Percentiles rank a stretch among this genome's conserved stretches.
These are phyloP conservation scores for Dothideomycetes sp. DNA, from an alignment of 2,329 filamentous ascomycete genomes.

Conservation along the genomic window DNA sequence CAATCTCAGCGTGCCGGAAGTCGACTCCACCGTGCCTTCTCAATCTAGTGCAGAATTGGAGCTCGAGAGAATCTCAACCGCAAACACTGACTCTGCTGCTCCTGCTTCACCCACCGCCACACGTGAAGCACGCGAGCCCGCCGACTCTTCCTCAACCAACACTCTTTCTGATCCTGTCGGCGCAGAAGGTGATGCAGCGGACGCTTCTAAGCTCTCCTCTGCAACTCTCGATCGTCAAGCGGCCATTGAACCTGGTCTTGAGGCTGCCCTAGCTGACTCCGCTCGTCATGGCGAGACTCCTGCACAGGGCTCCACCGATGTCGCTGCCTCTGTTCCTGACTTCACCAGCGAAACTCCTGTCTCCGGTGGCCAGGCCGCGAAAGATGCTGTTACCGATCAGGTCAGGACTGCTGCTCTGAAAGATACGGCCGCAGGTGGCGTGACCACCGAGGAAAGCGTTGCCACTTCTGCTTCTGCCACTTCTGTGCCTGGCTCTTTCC, in stretches of 20 bases:
- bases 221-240: slow-evolving; percentile 10
- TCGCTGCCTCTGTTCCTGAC: slow-evolving; percentile 11
- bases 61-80: slow-evolving; percentile 15
- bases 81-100: slow-evolving; percentile 16
- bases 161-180: slow-evolving; percentile 9
- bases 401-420: background rate
- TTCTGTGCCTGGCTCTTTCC: too few relatives aligned
- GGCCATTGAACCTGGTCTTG: slow-evolving; percentile 10
- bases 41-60: slow-evolving; percentile 11
- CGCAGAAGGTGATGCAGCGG: slow-evolving; percentile 14
- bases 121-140: background rate
- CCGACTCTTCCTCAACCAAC: background rate
- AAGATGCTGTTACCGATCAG: slow-evolving; percentile 2
- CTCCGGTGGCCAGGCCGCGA: slow-evolving; percentile 6
- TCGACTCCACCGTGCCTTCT: slow-evolving; percentile 6
- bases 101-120: slow-evolving; percentile 9
- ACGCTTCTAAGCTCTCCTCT: slow-evolving; percentile 7
- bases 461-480: too few relatives aligned
- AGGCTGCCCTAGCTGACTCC: slow-evolving; percentile 9
- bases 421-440: slow-evolving; percentile 1
- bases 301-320: slow-evolving; percentile 3
- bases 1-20: slow-evolving; percentile 21
- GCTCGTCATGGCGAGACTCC: slow-evolving; percentile 3
- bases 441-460: too few relatives aligned
- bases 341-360: slow-evolving; percentile 6